phyloP scores from a whole-genome alignment of 352 stramenopile genomes.

The Phytopythium delawarense region DNA sequence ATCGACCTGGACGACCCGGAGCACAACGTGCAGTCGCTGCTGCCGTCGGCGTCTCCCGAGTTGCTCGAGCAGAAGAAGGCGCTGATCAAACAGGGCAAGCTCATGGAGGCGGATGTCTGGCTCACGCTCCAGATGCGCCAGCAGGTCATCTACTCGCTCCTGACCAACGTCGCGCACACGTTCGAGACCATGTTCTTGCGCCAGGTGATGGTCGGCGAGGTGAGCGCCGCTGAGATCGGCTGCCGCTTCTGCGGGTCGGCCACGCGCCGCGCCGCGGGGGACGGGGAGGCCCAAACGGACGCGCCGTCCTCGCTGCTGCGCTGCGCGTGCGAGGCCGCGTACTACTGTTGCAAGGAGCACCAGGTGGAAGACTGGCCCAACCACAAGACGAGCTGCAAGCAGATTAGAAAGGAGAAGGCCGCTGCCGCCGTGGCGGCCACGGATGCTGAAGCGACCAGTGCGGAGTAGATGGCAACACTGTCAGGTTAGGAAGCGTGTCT shows the following conservation, averaged over 20 bases:
- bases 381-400: slow-evolving; percentile 76
- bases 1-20: slow-evolving; percentile 69
- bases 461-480: not conserved
- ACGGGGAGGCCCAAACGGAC: slow-evolving; percentile 3
- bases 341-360: slow-evolving; percentile 85
- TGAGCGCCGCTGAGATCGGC: slow-evolving; percentile 52
- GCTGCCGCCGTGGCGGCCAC: slow-evolving; percentile 4
- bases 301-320: slow-evolving; percentile 36
- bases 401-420: slow-evolving; percentile 42
- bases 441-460: not conserved
- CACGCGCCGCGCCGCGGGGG: slow-evolving; percentile 15
- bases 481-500: not conserved
- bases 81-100: slow-evolving; percentile 62
- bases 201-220: slow-evolving; percentile 63
- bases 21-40: slow-evolving; percentile 72
- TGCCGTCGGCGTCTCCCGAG: slow-evolving; percentile 54
- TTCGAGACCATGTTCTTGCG: slow-evolving; percentile 83
- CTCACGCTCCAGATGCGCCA: slow-evolving; percentile 84
- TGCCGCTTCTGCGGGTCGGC: slow-evolving; percentile 65
- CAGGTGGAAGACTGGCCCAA: slow-evolving; percentile 79
- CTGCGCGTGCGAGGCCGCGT: slow-evolving; percentile 69
- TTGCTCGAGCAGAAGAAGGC: slow-evolving; percentile 57
- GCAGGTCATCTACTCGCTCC: slow-evolving; percentile 71
- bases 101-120: slow-evolving; percentile 84
- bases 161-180: slow-evolving; percentile 80